Conservation (phyloP, 169 alveolate species). For the Eimeria sp. region DNA sequence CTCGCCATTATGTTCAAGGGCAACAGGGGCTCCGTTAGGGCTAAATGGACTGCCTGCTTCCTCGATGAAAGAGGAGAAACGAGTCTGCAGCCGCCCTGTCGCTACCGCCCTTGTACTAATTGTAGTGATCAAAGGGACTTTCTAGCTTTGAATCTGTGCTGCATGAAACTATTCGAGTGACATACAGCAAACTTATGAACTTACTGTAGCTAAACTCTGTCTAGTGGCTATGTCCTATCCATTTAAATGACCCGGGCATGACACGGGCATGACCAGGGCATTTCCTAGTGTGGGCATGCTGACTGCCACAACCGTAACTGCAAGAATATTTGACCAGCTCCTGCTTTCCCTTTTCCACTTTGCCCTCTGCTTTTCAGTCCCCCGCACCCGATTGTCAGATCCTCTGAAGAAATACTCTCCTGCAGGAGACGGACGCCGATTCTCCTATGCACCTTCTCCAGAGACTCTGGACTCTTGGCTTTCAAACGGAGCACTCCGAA, state of each 20-base stretch:
- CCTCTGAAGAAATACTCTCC: conserved; percentile 76
- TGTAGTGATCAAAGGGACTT: background rate
- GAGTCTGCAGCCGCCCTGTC: conserved; percentile 36
- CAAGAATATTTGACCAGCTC: background rate
- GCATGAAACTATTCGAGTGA: background rate
- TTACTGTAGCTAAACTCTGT: background rate
- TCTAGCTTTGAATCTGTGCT: background rate
- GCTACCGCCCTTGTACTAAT: conserved; percentile 1
- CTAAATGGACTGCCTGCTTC: conserved; percentile 81
- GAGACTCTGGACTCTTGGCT: conserved; percentile 77
- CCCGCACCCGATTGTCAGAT: conserved; percentile 80
- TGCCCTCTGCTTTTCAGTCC: conserved; percentile 38
- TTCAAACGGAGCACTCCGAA: conserved; percentile 67
- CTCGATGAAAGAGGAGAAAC: conserved; percentile 69
- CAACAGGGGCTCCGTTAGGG: conserved; percentile 69
- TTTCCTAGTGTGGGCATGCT: background rate
- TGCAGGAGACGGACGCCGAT: conserved; percentile 81
- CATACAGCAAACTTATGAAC: background rate
- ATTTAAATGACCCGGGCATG: too few species aligned
- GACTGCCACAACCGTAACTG: background rate
- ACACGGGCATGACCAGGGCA: background rate
- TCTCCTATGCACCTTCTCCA: conserved; percentile 76
- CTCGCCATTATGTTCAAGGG: conserved; percentile 77
- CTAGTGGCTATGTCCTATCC: background rate
- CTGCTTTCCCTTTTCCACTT: background rate